Evolutionary conservation across 2,329 filamentous ascomycete genomes (phyloP).

Genomic region (Bertia moriformis): DNA sequence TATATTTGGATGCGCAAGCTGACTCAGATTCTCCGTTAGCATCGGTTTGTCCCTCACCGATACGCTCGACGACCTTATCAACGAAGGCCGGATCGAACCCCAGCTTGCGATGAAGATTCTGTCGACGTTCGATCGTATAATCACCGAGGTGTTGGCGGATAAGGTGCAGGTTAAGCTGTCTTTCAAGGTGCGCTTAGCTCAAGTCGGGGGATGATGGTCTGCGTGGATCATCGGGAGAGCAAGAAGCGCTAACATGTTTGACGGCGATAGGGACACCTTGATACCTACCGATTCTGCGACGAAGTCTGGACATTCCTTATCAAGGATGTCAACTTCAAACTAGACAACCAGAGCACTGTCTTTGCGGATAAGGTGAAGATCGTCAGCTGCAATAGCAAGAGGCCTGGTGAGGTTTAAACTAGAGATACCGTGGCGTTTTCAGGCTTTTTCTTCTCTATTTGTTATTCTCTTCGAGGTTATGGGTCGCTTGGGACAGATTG

Average conservation of each 20-base stretch:
- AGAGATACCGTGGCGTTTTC: too few species aligned
- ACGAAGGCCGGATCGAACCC: constrained; percentile 59
- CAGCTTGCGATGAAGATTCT: constrained; percentile 68
- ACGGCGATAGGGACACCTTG: constrained; percentile 48
- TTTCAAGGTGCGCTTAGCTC: constrained; percentile 49
- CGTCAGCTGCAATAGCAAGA: constrained; percentile 62
- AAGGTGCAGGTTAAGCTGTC: constrained; percentile 58
- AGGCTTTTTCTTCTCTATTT: too few species aligned
- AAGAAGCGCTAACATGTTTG: neutral
- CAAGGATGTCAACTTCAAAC: constrained; percentile 65
- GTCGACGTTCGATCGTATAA: constrained; percentile 55
- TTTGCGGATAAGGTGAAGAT: constrained; percentile 62
- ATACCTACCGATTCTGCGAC: constrained; percentile 69
- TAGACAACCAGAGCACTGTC: constrained; percentile 45
- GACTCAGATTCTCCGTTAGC: constrained; percentile 30
- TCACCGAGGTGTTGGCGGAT: constrained; percentile 55
- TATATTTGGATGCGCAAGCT: neutral
- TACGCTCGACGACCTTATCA: constrained; percentile 63
- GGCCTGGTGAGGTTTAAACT: constrained; percentile 23
- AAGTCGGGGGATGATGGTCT: neutral
- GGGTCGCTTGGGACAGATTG: too few species aligned
- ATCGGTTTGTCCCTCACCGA: constrained; percentile 60
- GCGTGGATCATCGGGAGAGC: neutral
- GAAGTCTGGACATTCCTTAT: constrained; percentile 72
- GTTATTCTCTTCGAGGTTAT: too few species aligned